Percentiles rank a stretch among this genome's conserved stretches.
These are phyloP conservation scores for Sclerotinia spermophila DNA, from an alignment of 2,329 filamentous ascomycete species.

Conservation along the genomic window DNA sequence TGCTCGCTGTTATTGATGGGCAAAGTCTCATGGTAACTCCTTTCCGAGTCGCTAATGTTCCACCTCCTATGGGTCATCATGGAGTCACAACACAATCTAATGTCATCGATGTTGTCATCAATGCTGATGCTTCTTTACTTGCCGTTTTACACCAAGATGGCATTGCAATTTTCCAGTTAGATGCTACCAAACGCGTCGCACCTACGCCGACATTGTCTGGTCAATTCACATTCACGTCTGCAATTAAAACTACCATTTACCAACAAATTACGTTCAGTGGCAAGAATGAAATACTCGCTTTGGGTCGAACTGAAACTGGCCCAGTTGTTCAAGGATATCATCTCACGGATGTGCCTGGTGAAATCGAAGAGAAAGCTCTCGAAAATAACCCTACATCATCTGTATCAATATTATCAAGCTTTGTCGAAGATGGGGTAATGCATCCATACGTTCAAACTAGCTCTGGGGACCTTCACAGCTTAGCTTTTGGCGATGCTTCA, in stretches of 20 bases:
- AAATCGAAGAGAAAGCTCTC: conserved; percentile 28
- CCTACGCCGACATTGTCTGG: conserved; percentile 43
- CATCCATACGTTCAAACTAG: conserved; percentile 33
- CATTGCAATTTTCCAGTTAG: conserved; percentile 68
- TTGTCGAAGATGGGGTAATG: conserved; percentile 24
- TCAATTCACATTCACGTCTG: conserved; percentile 41
- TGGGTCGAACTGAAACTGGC: conserved; percentile 23
- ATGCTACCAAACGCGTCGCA: conserved; percentile 54
- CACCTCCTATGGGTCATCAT: conserved; percentile 86
- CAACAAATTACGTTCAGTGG: conserved; percentile 34
- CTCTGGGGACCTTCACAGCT: conserved; percentile 32
- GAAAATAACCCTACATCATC: conserved; percentile 17
- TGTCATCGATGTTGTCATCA: conserved; percentile 72
- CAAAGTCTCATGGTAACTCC: conserved; percentile 77
- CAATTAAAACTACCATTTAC: conserved; percentile 22
- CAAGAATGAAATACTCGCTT: conserved; percentile 27
- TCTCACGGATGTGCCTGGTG: conserved; percentile 32
- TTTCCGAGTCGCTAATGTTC: conserved; percentile 76
- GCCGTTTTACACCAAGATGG: conserved; percentile 67
- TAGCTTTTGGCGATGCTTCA: conserved; percentile 30
- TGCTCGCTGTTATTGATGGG: conserved; percentile 83
- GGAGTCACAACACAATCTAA: conserved; percentile 62
- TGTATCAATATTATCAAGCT: conserved; percentile 31
- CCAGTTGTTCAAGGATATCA: conserved; percentile 28
- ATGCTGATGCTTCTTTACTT: conserved; percentile 59